These are phyloP conservation scores for Xylaria sp. DNA, from an alignment of 2,329 filamentous ascomycete species.

Conservation along the genomic window DNA sequence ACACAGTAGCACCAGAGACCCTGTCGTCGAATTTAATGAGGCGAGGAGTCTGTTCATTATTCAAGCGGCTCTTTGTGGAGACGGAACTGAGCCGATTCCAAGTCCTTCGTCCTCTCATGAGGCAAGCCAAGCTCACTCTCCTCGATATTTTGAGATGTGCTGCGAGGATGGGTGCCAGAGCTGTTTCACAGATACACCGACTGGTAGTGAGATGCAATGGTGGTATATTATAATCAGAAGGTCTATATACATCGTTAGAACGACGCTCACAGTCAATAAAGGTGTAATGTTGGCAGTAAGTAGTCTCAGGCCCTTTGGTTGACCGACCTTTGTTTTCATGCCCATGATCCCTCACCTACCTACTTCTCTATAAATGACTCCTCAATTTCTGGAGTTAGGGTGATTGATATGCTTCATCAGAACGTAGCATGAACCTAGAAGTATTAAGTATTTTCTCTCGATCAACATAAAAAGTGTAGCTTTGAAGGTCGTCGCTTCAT, in stretches of 20 bases:
- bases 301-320: neutral
- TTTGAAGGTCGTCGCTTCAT: neutral
- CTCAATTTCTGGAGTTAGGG: no score
- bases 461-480: neutral
- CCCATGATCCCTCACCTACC: neutral
- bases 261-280: neutral
- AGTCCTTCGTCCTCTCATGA: conserved; percentile 7
- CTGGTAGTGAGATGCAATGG: neutral
- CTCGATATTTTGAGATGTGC: neutral
- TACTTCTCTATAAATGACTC: neutral
- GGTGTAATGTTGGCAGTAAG: neutral
- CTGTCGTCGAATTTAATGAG: conserved; percentile 7
- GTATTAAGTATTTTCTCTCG: neutral
- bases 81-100: neutral
- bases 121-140: conserved; percentile 4
- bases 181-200: neutral
- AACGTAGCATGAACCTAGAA: neutral
- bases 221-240: neutral
- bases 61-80: no score
- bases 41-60: conserved; percentile 22
- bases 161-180: neutral
- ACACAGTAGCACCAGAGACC: neutral
- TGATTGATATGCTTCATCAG: neutral
- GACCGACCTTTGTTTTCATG: neutral
- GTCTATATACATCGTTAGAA: conserved; percentile 1